phyloP scores from a whole-genome alignment of 2,329 filamentous ascomycete genomes.

The Ophiosphaerella herpotricha region DNA sequence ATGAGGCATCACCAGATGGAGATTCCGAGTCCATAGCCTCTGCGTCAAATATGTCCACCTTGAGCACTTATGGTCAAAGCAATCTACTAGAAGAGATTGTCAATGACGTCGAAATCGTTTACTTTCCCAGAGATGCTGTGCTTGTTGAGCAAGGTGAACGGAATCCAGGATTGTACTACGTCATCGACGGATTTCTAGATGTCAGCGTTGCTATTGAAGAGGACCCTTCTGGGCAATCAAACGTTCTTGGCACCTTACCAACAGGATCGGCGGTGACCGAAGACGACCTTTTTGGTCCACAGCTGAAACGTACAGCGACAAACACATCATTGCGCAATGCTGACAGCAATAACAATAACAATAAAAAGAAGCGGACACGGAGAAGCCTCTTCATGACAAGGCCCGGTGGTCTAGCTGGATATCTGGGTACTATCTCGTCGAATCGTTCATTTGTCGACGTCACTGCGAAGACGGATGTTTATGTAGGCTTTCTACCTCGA shows the following conservation, averaged over 20 bases:
- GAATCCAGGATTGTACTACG: constrained; percentile 96
- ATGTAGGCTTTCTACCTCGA: constrained; percentile 90
- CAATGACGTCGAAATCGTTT: constrained; percentile 95
- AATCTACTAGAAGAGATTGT: constrained; percentile 80
- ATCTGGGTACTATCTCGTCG: constrained; percentile 90
- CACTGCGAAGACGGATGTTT: constrained; percentile 96
- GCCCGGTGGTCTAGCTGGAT: constrained; percentile 90
- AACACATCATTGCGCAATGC: constrained; percentile 28
- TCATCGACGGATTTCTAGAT: constrained; percentile 95
- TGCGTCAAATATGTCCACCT: constrained; percentile 48
- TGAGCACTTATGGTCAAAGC: constrained; percentile 63
- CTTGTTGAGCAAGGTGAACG: constrained; percentile 95
- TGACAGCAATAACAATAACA: constrained; percentile 44
- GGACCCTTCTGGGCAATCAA: constrained; percentile 49
- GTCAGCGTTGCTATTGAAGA: constrained; percentile 81
- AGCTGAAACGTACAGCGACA: constrained; percentile 29
- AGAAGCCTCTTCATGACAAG: constrained; percentile 88
- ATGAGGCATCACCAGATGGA: constrained; percentile 75
- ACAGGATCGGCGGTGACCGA: constrained; percentile 40
- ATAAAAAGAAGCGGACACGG: constrained; percentile 59
- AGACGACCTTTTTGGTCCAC: constrained; percentile 41
- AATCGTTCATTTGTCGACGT: constrained; percentile 97
- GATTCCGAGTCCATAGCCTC: constrained; percentile 83
- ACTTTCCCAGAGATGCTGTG: constrained; percentile 91
- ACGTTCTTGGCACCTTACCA: constrained; percentile 51